Base-by-base conservation (phyloP, 1,284 basidiomycete genomes). In the Trichosporon inkin region DNA sequence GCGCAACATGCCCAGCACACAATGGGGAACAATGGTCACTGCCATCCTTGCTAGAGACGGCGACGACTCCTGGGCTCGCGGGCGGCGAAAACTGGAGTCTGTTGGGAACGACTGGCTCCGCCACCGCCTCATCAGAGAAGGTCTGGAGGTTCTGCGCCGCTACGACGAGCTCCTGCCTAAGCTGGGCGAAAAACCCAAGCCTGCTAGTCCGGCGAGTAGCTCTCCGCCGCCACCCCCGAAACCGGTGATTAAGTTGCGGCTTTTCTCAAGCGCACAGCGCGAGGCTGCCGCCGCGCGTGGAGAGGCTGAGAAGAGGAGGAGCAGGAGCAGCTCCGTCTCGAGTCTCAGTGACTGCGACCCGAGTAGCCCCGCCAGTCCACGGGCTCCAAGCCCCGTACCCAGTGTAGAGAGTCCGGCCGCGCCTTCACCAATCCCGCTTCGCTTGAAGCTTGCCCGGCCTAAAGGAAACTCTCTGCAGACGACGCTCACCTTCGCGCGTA, bases 1-100 rank as follows among this genome's bases (percentile, higher is more conserved):
- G 61, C 84, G 83, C 63, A 81, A 65, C 36, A 68, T 76, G 62
- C 67, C 71, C 1, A 62, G 55, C 6, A 38, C 58, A 10, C 57
- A 69, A 40, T 75, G 73, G 73, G 37, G 62, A 8, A 47, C 62
- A 0, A 64, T 74, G 2, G 68, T 74, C 14, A 53, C 22, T 3
- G 69, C 68, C 2, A 53, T 66, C 5, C 60, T 66, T 7, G 36
- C 57, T 10, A 54, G 64, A 13, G n/a, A 55, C 1, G 64, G 63
- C 19, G 53, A 57, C 16, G 38, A 40, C 1, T 49, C 41, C 11
- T 73, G 75, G 70, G 61, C 54, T 2, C 72, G 67, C 16, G 76
- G 73, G 0, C 64, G 71, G 47, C 55, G 61, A 10, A 71, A 72
- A 57, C 57, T 79, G 0, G 59, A 67, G 34, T 47, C 60, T 11